Percentiles rank a stretch among this genome's conserved stretches.
Conservation (phyloP, 129 eudicot genomes). For the Helianthus tuberosus region DNA sequence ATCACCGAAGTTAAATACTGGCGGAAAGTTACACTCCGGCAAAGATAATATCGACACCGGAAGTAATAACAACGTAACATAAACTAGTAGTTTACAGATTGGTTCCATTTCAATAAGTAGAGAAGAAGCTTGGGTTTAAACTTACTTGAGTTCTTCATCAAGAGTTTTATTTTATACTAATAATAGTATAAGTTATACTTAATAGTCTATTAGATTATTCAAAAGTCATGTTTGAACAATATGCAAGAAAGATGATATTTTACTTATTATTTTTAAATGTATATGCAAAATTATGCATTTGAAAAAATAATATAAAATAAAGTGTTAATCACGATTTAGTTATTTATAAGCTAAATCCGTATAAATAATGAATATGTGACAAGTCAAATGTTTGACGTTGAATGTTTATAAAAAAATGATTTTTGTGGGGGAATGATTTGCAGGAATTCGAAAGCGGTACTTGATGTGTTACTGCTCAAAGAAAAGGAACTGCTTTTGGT, state of each 20-base stretch:
- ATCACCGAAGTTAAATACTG: conserved; percentile 58
- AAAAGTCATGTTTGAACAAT: background rate
- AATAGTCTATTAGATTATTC: background rate
- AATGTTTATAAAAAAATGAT: too few species aligned
- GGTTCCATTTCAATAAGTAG: conserved; percentile 14
- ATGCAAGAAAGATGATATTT: background rate
- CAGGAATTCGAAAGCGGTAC: too few species aligned
- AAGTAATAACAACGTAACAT: conserved; percentile 20
- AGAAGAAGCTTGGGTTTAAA: too few species aligned
- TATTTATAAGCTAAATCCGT: background rate
- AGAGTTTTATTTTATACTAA: too few species aligned
- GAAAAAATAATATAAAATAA: too few species aligned
- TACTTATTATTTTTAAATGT: too few species aligned
- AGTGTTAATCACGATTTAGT: background rate
- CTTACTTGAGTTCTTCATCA: too few species aligned
- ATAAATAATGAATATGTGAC: background rate
- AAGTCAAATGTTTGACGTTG: conserved; percentile 12
- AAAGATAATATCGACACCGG: conserved; percentile 14
- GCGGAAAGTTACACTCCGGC: conserved; percentile 44
- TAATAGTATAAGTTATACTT: background rate
- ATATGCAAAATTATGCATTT: too few species aligned
- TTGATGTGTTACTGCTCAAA: conserved; percentile 85
- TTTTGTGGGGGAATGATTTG: background rate
- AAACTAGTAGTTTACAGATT: background rate
- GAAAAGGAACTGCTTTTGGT: conserved; percentile 56